Conservation (phyloP, 306 rosid genomes). For the Arachis hypogaea region DNA sequence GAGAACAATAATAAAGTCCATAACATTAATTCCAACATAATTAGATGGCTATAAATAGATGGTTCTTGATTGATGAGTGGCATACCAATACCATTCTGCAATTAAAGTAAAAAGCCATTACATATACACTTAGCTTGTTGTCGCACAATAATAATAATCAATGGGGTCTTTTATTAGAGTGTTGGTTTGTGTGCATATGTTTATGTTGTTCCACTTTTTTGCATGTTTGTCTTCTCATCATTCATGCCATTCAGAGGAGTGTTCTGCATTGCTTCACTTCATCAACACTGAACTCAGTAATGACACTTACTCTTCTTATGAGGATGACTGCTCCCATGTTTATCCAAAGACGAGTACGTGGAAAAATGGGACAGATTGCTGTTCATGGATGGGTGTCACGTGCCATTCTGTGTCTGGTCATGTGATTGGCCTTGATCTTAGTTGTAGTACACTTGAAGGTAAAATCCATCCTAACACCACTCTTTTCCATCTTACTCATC, state of each 20-base stretch:
- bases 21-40: no score
- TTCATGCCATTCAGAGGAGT: conserved; percentile 8
- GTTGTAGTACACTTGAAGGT: neutral
- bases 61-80: no score
- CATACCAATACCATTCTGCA: no score
- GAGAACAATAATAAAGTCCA: no score
- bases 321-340: neutral
- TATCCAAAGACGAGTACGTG: neutral
- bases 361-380: conserved; percentile 1
- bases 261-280: conserved; percentile 34
- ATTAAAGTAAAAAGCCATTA: no score
- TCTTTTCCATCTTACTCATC: neutral
- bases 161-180: neutral
- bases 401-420: neutral
- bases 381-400: conserved; percentile 30
- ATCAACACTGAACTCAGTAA: neutral
- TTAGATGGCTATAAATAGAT: no score
- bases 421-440: neutral
- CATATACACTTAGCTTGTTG: no score
- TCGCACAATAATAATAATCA: no score
- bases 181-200: neutral
- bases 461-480: neutral
- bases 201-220: neutral
- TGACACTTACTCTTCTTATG: fast-evolving
- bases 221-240: neutral